Evolutionary conservation across 2,329 filamentous ascomycete genomes (phyloP), one percentile per base, ranked within the genome.

Genomic region (Didymella pinodella): DNA sequence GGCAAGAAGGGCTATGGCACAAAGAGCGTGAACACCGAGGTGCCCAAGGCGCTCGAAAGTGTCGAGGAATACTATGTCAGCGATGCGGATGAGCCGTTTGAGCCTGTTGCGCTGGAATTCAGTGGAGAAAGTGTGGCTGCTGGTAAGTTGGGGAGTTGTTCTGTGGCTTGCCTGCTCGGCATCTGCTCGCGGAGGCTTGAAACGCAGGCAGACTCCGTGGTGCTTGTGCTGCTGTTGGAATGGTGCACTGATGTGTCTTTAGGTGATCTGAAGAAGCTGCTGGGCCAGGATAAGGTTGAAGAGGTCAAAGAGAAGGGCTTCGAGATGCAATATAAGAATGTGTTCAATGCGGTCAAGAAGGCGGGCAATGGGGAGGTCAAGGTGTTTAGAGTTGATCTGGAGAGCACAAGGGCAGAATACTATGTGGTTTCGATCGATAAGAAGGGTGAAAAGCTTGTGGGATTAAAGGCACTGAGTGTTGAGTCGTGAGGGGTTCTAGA

Each of bases 21-120:
- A 29, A 74, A 74, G 67, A 73, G 71, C 48, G 78, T 83, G 34
- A 75, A 81, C 63, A 82, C 84, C 50, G 76, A 83, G 59, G 83
- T 93, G 52, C 91, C 93, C 2, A 61, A 67, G 41, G 69, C 40
- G 49, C 66, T 79, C 41, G 61, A 73, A 62, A 62, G 67, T 18
- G 69, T 77, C 3, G 81, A 89, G 57, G 84, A 83, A 43, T 88
- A 89, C 72, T 96, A 95, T 76, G 77, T 86, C 16, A 95, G 90
- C 62, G 93, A 97, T 59, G 87, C 91, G 29, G 93, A 97, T 75
- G 92, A 96, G 81, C 88, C 90, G 4, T 97, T 96, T 77, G 87
- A 90, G 74, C 86, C 88, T 3, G 91, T 97, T 6, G 86, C 85
- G 52, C 75, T 96, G 65, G 83, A 82, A 65, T 91, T 85, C 79